Base-by-base conservation (phyloP, 2,329 filamentous ascomycete genomes). In the Diaporthe caulivora region DNA sequence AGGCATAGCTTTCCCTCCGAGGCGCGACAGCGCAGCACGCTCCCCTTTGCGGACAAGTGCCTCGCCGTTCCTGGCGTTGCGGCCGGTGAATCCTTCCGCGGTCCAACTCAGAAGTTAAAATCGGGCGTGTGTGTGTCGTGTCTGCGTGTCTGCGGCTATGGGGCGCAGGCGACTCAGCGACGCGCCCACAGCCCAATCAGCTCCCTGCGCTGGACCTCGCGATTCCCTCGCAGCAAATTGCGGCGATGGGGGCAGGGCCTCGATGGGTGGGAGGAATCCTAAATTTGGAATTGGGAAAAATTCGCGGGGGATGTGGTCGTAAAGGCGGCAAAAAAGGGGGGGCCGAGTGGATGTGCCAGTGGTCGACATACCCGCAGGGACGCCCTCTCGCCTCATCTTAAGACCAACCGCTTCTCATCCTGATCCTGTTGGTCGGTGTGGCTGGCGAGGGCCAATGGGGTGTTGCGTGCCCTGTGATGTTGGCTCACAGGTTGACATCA, bases 291-390 rank as follows among this genome's bases (percentile, higher is more conserved):
- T 29, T 44, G 42, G 42, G 42, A 37, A 49, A 65, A 51, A 65
- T 65, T 37, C 11, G 37, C 11, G 49, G 11, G 15, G 17, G n/a
- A 42, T 18, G 8, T 44, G 44, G 44, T 65, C 44, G 37, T 37
- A 37, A 51, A 65, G 62, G 62, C 62, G 62, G 62, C 44, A 51
- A 51, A 65, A 65, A 65, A 40, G 40, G 44, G 60, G 58, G 58
- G 60, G 60, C 40, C 58, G 9, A 44, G 15, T 11, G 44, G 24
- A 10, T n/a, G 42, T 64, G 60, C 42, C 26, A 34, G 60, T 31
- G 60, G 44, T 49, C 29, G 29, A 47, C 42, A 18, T 29, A 49
- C 42, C 18, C 60, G 60, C 60, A 49, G 60, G 26, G 49, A 40
- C 37, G 37, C 37, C 37, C 7, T 40, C 37, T 2, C 26, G 42